Conservation (phyloP, 1,284 basidiomycete genomes). For the Puccinia hordei region DNA sequence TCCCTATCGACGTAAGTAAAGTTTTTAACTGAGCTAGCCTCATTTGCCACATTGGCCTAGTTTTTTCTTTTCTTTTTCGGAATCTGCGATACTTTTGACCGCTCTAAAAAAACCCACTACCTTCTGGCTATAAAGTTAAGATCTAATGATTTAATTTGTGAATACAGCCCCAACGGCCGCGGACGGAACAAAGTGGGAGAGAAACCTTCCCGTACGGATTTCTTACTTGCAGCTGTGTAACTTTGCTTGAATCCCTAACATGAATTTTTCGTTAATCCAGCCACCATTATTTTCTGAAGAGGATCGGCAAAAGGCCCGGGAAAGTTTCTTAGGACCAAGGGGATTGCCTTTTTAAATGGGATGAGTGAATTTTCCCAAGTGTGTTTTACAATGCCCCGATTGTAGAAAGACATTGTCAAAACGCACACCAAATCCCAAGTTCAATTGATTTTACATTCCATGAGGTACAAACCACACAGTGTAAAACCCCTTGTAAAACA, state of each 20-base stretch:
- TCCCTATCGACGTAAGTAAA: conserved; percentile 57
- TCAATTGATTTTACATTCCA: too few relatives aligned
- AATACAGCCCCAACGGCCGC: conserved; percentile 37
- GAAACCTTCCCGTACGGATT: conserved; percentile 38
- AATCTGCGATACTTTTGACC: neutral
- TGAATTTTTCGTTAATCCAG: neutral
- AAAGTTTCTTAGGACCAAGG: conserved; percentile 44
- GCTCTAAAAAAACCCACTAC: neutral
- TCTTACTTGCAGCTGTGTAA: neutral
- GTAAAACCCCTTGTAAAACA: too few relatives aligned
- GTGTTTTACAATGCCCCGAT: too few relatives aligned
- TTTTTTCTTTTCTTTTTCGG: neutral
- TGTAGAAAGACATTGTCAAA: too few relatives aligned
- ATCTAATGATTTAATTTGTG: neutral
- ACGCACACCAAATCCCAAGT: too few relatives aligned
- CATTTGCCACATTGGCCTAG: neutral
- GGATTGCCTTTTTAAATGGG: conserved; percentile 16
- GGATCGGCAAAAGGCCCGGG: conserved; percentile 44
- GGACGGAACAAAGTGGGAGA: conserved; percentile 49
- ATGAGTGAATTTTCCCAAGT: too few relatives aligned
- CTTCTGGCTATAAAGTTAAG: neutral
- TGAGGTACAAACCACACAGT: too few relatives aligned
- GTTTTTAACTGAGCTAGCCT: neutral
- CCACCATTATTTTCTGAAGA: conserved; percentile 48
- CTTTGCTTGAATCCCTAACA: conserved; percentile 4